Base-by-base conservation (phyloP, 2,329 filamentous ascomycete genomes). In the Elsinoe ampelina region DNA sequence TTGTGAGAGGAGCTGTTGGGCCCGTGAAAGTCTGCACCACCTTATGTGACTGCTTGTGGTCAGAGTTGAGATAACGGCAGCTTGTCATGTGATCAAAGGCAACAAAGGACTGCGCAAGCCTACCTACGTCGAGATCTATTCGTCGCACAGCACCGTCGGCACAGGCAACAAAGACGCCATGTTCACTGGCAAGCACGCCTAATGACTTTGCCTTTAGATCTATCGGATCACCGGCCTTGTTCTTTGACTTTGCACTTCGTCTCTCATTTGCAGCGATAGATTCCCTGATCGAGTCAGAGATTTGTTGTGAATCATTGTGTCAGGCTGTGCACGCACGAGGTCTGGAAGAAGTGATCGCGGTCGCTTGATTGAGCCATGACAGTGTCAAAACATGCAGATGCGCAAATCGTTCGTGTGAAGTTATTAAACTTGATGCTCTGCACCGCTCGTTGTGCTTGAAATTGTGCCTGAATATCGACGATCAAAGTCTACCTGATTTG, bases 281-380 rank as follows among this genome's bases (percentile, higher is more conserved):
- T 45, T 80, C 74, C 59, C 74, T 62, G 48, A 79, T 61, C 60
- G 55, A 57, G 45, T 48, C 47, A 55, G 48, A 56, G 39, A 48
- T 30, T 3, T 22, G 35, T 30, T 13, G 30, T 54, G 45, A 57
- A 48, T 59, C 55, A 56, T 39, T 3, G 7, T 12, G 17, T 56
- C 39, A 35, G 41, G 42, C 51, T 12, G 13, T 38, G 45, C 36
- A 70, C 84, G 72, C 74, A 93, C 89, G 91, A 87, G 30, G 90
- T 95, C 72, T 96, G 88, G 68, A 97, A 97, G 76, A 95, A 97
- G 67, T 93, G 83, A 30, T 86, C 84, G 54, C 84, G 80, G 66
- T 95, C 82, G 52, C 81, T 79, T 26, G 87, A 86, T 61, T 82
- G 80, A 70, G 87, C 86, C 76, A 81, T 85, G 60, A n/a, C 22